Percentiles rank a stretch among this genome's conserved stretches.
These are phyloP conservation scores for Pseudogymnoascus sp. DNA, from an alignment of 2,329 filamentous ascomycete genomes.

Conservation along the genomic window DNA sequence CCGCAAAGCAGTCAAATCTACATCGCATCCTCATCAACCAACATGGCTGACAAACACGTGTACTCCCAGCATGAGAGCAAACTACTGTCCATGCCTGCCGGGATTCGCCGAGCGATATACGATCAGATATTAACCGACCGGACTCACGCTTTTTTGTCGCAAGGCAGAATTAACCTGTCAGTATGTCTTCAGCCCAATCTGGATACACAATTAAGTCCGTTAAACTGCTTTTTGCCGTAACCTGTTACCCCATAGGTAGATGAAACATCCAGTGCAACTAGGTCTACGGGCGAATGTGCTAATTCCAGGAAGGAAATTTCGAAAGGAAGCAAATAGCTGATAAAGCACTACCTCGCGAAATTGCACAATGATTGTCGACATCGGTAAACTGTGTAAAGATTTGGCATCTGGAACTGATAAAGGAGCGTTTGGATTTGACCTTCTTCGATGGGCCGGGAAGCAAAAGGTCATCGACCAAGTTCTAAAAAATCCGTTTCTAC, in stretches of 20 bases:
- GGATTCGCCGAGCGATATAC: not conserved
- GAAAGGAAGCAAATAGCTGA: not conserved
- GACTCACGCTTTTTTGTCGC: not conserved
- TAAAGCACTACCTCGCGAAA: not conserved
- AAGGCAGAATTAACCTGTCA: not conserved
- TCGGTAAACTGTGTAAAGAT: not conserved
- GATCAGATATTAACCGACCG: not conserved
- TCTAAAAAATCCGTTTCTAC: not conserved
- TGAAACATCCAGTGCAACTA: not conserved
- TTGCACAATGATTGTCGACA: not conserved
- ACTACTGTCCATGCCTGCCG: not conserved
- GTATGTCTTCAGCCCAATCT: not conserved
- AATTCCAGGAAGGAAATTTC: not conserved
- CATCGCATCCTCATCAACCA: not conserved
- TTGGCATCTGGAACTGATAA: not conserved
- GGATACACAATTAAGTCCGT: not conserved
- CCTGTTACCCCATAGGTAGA: not conserved
- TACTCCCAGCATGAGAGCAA: not conserved
- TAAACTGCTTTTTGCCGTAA: not conserved
- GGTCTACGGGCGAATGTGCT: not conserved
- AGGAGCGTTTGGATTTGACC: not conserved
- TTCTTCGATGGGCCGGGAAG: not conserved
- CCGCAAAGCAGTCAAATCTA: not conserved
- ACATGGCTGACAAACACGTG: not conserved
- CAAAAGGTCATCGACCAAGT: not conserved